Base-by-base conservation (phyloP, 2,329 filamentous ascomycete species). In the Bipolaris gigantea region DNA sequence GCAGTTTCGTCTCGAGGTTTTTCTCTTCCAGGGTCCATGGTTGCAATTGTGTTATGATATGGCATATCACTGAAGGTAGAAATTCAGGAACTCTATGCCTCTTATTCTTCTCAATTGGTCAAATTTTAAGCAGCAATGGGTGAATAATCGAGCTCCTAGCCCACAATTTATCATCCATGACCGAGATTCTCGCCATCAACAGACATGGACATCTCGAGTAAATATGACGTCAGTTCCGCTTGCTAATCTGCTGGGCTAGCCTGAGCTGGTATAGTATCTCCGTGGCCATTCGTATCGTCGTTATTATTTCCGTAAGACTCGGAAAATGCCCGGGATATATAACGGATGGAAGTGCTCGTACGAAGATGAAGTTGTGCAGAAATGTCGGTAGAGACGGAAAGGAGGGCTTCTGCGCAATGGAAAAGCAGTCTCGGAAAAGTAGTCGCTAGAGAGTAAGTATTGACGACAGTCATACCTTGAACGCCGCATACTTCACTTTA, bases 241-340 rank as follows among this genome's bases (percentile, higher is more conserved):
- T 39, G 21, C 39, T 44, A 49, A 39, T 18, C 3, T 19, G 23
- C 9, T 5, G 11, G 27, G 27, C 46, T 50, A 53, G 33, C 50
- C 46, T 23, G 21, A 15, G 23, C n/a, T 34, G 19, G 50, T 19
- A 21, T 44, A 34, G 45, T 19, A 10, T 19, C 4, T 30, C 40
- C 39, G 50, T 43, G 27, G n/a, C 44, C 43, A 38, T 21, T 25
- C 45, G 33, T 18, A 8, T 18, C 33, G 27, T 18, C 9, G 15
- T n/a, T 19, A 3, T 53, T 53, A 50, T 53, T 49, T 42, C 39
- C 45, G 30, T 21, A 15, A n/a, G 25, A 16, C 35, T 39, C 51
- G 46, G 46, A 53, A 27, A 44, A 19, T n/a, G 21, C 33, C 39
- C 38, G 25, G 25, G 16, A 27, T 30, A 34, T 39, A 27, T 18